Evolutionary conservation across 768 basidiomycete genomes (phyloP), one percentile per base, ranked within the genome.

Genomic region (Pholiota molesta): DNA sequence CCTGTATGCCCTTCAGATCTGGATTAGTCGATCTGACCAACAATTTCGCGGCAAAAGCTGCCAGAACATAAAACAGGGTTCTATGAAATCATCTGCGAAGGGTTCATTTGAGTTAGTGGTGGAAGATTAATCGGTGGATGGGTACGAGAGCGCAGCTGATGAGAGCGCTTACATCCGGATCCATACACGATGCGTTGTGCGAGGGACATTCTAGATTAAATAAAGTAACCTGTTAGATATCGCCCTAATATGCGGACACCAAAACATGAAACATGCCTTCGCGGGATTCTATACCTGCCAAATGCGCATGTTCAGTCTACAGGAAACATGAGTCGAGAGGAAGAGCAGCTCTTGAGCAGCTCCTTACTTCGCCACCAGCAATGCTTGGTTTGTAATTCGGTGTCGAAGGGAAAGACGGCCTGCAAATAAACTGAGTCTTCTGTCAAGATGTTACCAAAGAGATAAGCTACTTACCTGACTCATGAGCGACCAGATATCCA

Each of bases 21-120:
- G 54, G 76, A 71, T 68, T 77, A 68, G 31, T 71, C 68, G 68
- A 77, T 76, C 78, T 63, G 73, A 72, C 69, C 73, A 73, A 80
- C 74, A 71, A 81, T 69, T 64, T 75, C 72, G 62, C 78, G 70
- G 64, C 63, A 49, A 64, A 65, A 42, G 72, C 69, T 68, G 77
- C 62, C 73, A 73, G 78, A 62, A 66, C 75, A 69, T 69, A 74
- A 63, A 66, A 72, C 62, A 73, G 64, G 59, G 55, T 69, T 65
- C 65, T 68, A 57, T 66, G 49, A 58, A 58, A 52, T 58, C 42
- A 59, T 3, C 42, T 29, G 33, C 53, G 53, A 55, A 37, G 53
- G 17, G 26, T 11, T 8, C 33, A 8, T 8, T 35, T 35, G 11
- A 35, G 11, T 35, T 8, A 8, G 33, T 35, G 35, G 35, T 37